Base-by-base conservation (phyloP, 768 basidiomycete species). In the Brasilioporus rufonigricans region DNA sequence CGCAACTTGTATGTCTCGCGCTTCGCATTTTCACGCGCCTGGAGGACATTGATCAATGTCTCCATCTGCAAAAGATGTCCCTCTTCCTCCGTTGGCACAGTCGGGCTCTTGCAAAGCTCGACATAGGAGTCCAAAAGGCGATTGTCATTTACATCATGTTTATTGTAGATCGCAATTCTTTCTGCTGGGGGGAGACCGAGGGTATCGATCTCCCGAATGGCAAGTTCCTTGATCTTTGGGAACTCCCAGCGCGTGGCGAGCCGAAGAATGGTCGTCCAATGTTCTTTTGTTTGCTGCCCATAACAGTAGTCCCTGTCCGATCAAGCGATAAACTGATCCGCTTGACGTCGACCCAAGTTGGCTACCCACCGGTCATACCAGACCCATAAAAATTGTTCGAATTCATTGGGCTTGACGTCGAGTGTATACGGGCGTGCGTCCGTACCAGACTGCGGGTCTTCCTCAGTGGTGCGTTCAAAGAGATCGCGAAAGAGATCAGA, bases 171-270 rank as follows among this genome's bases (percentile, higher is more conserved):
- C 0, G 76, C 73, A 46, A 88, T 79, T 14, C 82, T 78, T 1
- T 82, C 75, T 0, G 85, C 77, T 4, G 77, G 74, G 0, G 73
- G 65, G 39, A 86, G 74, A 0, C 63, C 35, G 9, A 79, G 73
- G 55, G 73, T 73, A 52, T 81, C 80, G 0, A 87, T 70, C 59
- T 86, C 79, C 4, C 84, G 79, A 2, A 85, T 60, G 0, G 84
- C 83, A 5, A 74, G 78, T 47, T 60, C 70, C 52, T 67, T 80
- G 39, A 86, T 77, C 53, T 80, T 74, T 0, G 66, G 61, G 53
- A 89, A 88, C 0, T 60, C 45, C 86, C 86, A 90, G 13, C 74
- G 72, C 13, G 77, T 68, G 0, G 86, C 69, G 23, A 89, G 80
- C 9, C 61, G 66, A 2, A 90, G 74, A 52, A 90, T 82, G 0